Conservation (phyloP, 768 basidiomycete genomes). For the Tricholomella constricta region DNA sequence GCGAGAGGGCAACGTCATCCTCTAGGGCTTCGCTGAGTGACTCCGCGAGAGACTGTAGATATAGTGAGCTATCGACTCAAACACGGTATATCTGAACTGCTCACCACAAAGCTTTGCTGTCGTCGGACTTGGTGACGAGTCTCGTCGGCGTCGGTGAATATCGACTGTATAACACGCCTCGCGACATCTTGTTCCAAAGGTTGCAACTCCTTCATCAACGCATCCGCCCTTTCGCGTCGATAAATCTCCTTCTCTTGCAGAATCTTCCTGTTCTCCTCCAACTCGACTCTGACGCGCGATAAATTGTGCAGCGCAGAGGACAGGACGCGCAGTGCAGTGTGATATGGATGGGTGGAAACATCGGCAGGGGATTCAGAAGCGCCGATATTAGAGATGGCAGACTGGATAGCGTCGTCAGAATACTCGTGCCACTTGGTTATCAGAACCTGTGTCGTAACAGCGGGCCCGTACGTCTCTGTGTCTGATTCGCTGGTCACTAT, state of each 20-base stretch:
- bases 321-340: constrained; percentile 65
- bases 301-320: constrained; percentile 67
- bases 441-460: constrained; percentile 51
- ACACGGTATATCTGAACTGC: constrained; percentile 21
- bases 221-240: constrained; percentile 52
- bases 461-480: constrained; percentile 30
- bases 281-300: constrained; percentile 55
- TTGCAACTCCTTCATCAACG: constrained; percentile 56
- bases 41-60: constrained; percentile 48
- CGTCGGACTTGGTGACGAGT: constrained; percentile 49
- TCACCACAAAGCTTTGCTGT: constrained; percentile 61
- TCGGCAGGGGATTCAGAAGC: constrained; percentile 49
- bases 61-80: background rate
- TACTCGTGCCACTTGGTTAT: constrained; percentile 76
- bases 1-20: constrained; percentile 45
- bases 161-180: constrained; percentile 61
- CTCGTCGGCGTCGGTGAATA: constrained; percentile 60
- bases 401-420: constrained; percentile 73
- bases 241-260: constrained; percentile 63
- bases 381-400: constrained; percentile 54
- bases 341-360: constrained; percentile 56
- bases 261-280: constrained; percentile 58
- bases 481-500: constrained; percentile 37
- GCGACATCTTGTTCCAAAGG: constrained; percentile 69
- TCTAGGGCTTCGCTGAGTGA: constrained; percentile 58